Percentiles rank a stretch among this genome's conserved stretches.
Conservation (phyloP, 2,329 filamentous ascomycete genomes). For the Aureobasidium sp. region DNA sequence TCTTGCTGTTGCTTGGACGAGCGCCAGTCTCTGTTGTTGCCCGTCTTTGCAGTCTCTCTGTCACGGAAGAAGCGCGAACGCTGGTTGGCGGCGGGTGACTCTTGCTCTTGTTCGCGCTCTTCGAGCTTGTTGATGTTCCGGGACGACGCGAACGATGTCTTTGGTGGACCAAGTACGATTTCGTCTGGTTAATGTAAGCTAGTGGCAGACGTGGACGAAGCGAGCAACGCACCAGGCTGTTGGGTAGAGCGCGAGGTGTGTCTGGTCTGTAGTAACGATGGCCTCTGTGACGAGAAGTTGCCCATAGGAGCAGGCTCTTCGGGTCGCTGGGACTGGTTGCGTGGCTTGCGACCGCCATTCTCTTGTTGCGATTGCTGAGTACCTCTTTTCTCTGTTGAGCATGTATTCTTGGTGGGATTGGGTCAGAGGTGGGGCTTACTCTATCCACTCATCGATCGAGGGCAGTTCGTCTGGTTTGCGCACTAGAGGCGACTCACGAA, state of each 20-base stretch:
- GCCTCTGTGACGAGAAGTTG: conserved; percentile 27
- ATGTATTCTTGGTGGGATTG: neutral
- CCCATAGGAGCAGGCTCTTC: conserved; percentile 27
- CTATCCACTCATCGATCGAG: conserved; percentile 92
- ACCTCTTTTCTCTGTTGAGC: conserved; percentile 13
- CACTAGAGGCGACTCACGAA: conserved; percentile 76
- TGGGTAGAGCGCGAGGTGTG: conserved; percentile 13
- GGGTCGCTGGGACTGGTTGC: conserved; percentile 13
- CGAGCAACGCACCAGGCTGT: conserved; percentile 1
- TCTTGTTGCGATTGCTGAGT: conserved; percentile 9
- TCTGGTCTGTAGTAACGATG: conserved; percentile 23
- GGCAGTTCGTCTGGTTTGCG: conserved; percentile 70
- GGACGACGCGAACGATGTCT: conserved; percentile 73
- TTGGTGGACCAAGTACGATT: conserved; percentile 75
- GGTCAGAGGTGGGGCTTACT: conserved; percentile 43
- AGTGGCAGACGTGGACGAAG: neutral
- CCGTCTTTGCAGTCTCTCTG: conserved; percentile 31
- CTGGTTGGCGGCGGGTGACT: conserved; percentile 27
- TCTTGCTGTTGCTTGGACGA: conserved; percentile 63
- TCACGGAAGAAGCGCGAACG: conserved; percentile 35
- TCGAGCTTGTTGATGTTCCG: conserved; percentile 42
- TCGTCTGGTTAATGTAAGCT: conserved; percentile 47
- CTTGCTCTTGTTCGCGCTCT: conserved; percentile 27
- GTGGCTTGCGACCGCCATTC: conserved; percentile 11
- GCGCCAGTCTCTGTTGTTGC: conserved; percentile 35